Evolutionary conservation across 805 yeast genomes (phyloP), one percentile per base, ranked within the genome.

Genomic region (Nakazawaea holstii): DNA sequence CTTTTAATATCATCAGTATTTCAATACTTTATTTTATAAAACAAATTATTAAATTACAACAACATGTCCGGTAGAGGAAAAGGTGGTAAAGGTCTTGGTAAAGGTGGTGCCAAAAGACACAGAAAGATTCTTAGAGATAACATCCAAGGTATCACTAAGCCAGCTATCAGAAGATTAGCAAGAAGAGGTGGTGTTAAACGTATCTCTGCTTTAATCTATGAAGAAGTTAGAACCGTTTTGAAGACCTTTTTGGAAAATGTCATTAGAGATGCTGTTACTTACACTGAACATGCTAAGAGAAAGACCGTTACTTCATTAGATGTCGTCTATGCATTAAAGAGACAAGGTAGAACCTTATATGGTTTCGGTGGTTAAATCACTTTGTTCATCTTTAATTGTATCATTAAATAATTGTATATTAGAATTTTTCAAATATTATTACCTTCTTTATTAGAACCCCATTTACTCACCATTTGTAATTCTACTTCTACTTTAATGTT

Each of bases 101-200:
- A 94, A 80, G 98, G 97, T 78, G 99, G 99, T 80, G 99, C 99
- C 66, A 92, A 92, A 85, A 90, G 99, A 77, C 99, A 92, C 90
- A 89, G 98, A 84, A 91, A 91, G 88, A 88, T 92, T 76, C 81
- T 91, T 59, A 91, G 98, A 82, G 99, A 94, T 75, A 94, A 92
- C 92, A 92, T 94, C 62, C 97, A 91, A 78, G 99, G 99, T 81
- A 92, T 92, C 72, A 92, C 99, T 56, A 92, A 92, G 84, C 99
- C 99, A 69, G 99, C 99, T 69, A 92, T 92, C 69, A 90, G 99
- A 82, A 92, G 99, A 88, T 86, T 92, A 66, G 99, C 99, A 46
- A 92, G 99, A 85, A 90, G 99, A 88, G 99, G 99, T 79, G 99
- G 99, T 91, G 99, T 92, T 69, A 92, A 92, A 86, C 96, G 99